phyloP scores from a whole-genome alignment of 805 yeast species.

The Metschnikowia drakensbergensis region DNA sequence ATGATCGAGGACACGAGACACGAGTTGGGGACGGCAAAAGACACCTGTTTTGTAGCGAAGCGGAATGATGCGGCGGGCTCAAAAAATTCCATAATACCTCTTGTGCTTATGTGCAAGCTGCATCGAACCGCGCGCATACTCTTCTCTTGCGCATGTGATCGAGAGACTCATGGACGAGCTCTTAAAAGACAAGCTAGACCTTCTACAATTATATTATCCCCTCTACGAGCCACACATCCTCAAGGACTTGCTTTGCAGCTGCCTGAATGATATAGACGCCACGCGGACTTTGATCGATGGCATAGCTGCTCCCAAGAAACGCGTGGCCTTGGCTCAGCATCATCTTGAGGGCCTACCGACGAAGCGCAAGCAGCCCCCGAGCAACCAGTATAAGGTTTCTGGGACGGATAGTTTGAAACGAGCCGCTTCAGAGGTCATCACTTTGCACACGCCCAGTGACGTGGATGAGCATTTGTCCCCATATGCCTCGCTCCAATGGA shows the following conservation, averaged over 20 bases:
- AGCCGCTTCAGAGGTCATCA: constrained; percentile 24
- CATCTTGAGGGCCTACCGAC: constrained; percentile 5
- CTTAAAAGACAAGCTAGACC: constrained; percentile 29
- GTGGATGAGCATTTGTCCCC: constrained; percentile 45
- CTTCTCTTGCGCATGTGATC: constrained; percentile 2
- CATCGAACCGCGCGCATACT: constrained; percentile 3
- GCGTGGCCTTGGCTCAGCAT: constrained; percentile 15
- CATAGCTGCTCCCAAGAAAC: constrained; percentile 13
- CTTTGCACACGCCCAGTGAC: constrained; percentile 49
- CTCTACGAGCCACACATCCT: constrained; percentile 37
- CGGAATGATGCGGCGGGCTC: not conserved
- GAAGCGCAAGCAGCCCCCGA: not conserved
- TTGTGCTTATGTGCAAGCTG: constrained; percentile 2
- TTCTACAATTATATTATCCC: constrained; percentile 40
- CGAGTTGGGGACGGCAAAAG: not conserved
- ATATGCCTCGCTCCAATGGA: constrained; percentile 46
- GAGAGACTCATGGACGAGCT: constrained; percentile 12
- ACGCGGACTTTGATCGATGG: constrained; percentile 43
- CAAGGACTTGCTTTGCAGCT: constrained; percentile 49
- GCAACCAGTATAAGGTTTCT: not conserved
- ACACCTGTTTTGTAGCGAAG: not conserved
- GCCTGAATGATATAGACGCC: constrained; percentile 48
- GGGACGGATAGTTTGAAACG: not conserved
- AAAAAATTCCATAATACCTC: not conserved
- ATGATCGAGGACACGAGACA: not conserved